Base-by-base conservation (phyloP, 805 yeast species). In the Priceomyces carsonii region DNA sequence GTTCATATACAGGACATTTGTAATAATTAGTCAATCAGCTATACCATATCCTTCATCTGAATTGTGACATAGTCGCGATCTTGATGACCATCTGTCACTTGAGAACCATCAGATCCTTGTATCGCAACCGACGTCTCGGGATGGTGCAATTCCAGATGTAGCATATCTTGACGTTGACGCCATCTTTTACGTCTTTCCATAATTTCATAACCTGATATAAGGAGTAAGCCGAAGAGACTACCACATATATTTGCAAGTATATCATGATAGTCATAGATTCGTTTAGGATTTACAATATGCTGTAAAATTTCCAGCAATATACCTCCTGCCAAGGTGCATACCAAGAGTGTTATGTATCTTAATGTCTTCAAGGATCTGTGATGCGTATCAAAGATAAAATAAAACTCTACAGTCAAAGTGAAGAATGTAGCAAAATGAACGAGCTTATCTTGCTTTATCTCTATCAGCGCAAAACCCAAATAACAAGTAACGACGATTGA, bases 281-380 rank as follows among this genome's bases (percentile, higher is more conserved):
- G 48, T 3, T 41, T 47, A 1, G 79, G 71, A 24, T 75, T 66
- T 3, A 77, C 55, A 12, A 60, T 6, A 12, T 66, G 66, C 44
- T 79, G 85, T 1, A 68, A 36, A 30, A 70, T 57, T 47, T 79
- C 85, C 56, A 79, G 79, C 2, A 62, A 59, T 3, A 77, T 50
- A 9, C 75, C 59, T 0, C 71, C 80, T 2, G 61, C 63, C 2
- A 71, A n/a, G 1, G 77, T 69, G 48, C 83, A 77, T 3, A 65
- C 44, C 0, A 61, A 10, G 6, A 73, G 40, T 0, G 77, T 65
- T 23, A 73, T 18, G 17, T 44, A 57, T 15, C 71, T 43, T 13
- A 64, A 36, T 8, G 49, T 43, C 39, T 57, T 55, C 16, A 61
- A 38, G 2, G 66, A 51, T 22, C 51, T 53, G 33, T 46, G 40